These are phyloP conservation scores for Camellia oleifera DNA, from an alignment of 179 eudicot species.

Conservation along the genomic window DNA sequence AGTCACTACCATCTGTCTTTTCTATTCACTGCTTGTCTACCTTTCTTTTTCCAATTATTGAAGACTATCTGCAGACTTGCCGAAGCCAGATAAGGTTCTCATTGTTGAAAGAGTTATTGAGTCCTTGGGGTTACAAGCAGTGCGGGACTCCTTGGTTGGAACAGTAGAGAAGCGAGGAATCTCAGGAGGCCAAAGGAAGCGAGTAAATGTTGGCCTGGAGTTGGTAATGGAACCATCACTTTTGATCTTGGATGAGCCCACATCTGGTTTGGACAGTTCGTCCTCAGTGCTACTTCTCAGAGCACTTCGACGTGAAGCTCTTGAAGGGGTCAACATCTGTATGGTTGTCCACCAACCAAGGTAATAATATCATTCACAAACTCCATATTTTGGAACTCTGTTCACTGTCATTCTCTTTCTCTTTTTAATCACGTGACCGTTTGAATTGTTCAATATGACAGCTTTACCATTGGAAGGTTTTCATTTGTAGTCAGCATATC, in stretches of 20 bases:
- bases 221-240: slow-evolving; percentile 97
- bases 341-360: slow-evolving; percentile 99
- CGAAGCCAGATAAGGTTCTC: slow-evolving; percentile 70
- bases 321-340: slow-evolving; percentile 83
- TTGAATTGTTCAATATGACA: background rate
- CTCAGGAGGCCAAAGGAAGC: slow-evolving; percentile 93
- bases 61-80: slow-evolving; percentile 70
- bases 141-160: slow-evolving; percentile 82
- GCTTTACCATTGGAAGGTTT: background rate
- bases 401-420: background rate
- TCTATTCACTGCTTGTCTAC: slow-evolving; percentile 9
- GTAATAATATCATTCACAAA: slow-evolving; percentile 28
- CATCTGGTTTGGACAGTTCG: slow-evolving; percentile 96
- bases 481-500: background rate
- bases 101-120: slow-evolving; percentile 87
- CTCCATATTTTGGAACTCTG: background rate
- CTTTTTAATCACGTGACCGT: background rate
- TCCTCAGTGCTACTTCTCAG: slow-evolving; percentile 78
- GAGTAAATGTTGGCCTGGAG: slow-evolving; percentile 96
- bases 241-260: slow-evolving; percentile 90
- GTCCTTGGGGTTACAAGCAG: slow-evolving; percentile 80
- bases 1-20: background rate
- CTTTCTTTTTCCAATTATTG: slow-evolving; percentile 16
- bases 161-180: slow-evolving; percentile 97
- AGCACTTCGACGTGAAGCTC: slow-evolving; percentile 89